Base-by-base conservation (phyloP, 129 eudicot genomes). In the Helichrysum umbraculigerum region DNA sequence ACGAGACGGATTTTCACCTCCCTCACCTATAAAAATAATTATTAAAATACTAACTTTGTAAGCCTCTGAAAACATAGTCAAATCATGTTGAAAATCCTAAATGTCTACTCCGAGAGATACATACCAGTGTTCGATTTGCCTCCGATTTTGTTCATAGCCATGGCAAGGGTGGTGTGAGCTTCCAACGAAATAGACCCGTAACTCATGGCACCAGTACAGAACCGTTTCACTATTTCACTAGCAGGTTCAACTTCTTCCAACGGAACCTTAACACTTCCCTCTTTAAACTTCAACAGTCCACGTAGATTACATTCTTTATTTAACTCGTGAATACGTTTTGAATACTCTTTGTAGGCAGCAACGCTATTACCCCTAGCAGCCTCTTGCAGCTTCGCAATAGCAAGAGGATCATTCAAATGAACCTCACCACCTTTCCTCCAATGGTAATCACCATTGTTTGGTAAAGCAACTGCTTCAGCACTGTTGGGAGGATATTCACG, bases 151-250 rank as follows among this genome's bases (percentile, higher is more conserved):
- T 95, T 95, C 99, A 95, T 95, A 5, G 99, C 99, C 20, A 91
- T 78, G 33, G 99, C 99, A 76, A 95, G 89, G 54, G 99, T 95
- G 9, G 92, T 76, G 71, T 95, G 99, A 20, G 99, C 97, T 82
- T 95, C 99, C 85, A 95, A 68, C 14, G 99, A 95, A 42, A 95
- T 95, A 19, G 99, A 95, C 0, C 99, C 99, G 44, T 95, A 95
- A 82, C 99, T 95, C 99, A 95, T 95, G 59, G 99, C 99, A 66
- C 99, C 99, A 16, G 99, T 95, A 77, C 93, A 86, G 70, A 95
- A 95, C 33, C 99, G 87, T 75, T 95, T 95, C 64, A 95, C 99
- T 62, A 95, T 95, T 79, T 95, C 99, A 83, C 97, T 91, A 3
- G 97, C 99, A 4, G 99, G 91, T 81, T 95, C 97, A 16, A 95